Evolutionary conservation across 129 eudicot genomes (phyloP).

Genomic region (Heracleum sosnowskyi): DNA sequence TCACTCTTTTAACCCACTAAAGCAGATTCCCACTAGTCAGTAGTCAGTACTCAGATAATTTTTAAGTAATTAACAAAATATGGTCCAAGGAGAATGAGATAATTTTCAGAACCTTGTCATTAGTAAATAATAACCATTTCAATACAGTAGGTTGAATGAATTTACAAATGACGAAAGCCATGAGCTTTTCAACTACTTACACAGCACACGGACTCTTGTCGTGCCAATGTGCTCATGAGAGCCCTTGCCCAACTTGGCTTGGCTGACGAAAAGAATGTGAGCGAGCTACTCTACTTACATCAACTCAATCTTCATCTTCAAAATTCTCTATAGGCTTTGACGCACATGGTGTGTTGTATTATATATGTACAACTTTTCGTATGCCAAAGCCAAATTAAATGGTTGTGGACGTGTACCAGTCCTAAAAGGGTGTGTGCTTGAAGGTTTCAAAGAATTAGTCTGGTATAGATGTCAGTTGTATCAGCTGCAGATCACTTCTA

Average conservation of each 20-base stretch:
- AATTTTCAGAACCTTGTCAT: neutral
- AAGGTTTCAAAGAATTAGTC: slow-evolving; percentile 8
- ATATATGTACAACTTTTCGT: slow-evolving; percentile 73
- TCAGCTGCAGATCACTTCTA: slow-evolving; percentile 93
- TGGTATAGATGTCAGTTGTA: slow-evolving; percentile 3
- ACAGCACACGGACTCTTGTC: slow-evolving; percentile 40
- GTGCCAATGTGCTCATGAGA: slow-evolving; percentile 41
- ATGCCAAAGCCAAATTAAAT: slow-evolving; percentile 30
- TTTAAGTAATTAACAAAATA: neutral
- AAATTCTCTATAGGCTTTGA: slow-evolving; percentile 30
- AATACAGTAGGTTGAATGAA: neutral
- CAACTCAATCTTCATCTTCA: slow-evolving; percentile 24
- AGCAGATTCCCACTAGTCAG: neutral
- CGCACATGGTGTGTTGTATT: slow-evolving; percentile 52
- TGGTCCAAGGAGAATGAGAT: neutral
- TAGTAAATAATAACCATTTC: neutral
- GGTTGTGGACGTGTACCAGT: slow-evolving; percentile 12
- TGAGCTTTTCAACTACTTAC: slow-evolving; percentile 21
- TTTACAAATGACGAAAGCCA: slow-evolving; percentile 17
- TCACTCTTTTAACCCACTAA: neutral
- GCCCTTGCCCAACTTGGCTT: neutral
- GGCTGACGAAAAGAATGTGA: slow-evolving; percentile 5
- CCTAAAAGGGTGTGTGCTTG: slow-evolving; percentile 4
- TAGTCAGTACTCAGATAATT: too few relatives aligned
- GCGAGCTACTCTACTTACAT: slow-evolving; percentile 28